These are phyloP conservation scores for Zasmidium citrigriseum DNA, from an alignment of 2,329 filamentous ascomycete genomes.

Conservation along the genomic window DNA sequence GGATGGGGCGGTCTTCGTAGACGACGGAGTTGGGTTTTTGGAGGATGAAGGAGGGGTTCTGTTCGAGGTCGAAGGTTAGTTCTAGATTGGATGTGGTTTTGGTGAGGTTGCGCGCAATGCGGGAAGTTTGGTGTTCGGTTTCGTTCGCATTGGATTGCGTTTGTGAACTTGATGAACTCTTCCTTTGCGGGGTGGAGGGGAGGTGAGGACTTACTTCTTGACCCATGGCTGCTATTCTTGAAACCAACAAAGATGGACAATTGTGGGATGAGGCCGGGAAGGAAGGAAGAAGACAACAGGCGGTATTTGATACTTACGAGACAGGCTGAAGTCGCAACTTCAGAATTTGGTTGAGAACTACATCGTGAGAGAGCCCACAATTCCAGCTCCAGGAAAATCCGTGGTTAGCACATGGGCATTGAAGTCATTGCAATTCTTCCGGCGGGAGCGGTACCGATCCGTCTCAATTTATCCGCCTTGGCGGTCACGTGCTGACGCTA, in stretches of 20 bases:
- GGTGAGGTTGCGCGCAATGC: too few relatives aligned
- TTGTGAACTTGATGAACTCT: background rate
- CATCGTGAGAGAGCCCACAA: background rate
- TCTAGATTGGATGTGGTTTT: too few relatives aligned
- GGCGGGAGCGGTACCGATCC: background rate
- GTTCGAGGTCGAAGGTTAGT: background rate
- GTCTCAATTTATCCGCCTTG: background rate
- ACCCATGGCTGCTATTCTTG: background rate
- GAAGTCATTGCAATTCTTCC: background rate
- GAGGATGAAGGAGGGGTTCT: slow-evolving; percentile 86
- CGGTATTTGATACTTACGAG: background rate
- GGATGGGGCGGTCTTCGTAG: slow-evolving; percentile 75
- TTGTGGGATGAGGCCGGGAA: background rate
- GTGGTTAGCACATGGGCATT: too few relatives aligned
- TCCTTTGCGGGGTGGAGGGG: background rate
- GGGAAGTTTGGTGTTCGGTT: too few relatives aligned
- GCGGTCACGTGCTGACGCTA: background rate
- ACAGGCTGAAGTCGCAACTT: background rate
- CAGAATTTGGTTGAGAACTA: background rate
- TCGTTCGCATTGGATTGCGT: too few relatives aligned
- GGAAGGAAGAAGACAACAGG: background rate
- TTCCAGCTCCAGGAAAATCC: too few relatives aligned
- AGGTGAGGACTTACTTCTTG: background rate
- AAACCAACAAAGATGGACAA: background rate
- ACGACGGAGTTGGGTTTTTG: slow-evolving; percentile 71